Conservation (phyloP, 257 asterid species). For the Schizonepeta tenuifolia region DNA sequence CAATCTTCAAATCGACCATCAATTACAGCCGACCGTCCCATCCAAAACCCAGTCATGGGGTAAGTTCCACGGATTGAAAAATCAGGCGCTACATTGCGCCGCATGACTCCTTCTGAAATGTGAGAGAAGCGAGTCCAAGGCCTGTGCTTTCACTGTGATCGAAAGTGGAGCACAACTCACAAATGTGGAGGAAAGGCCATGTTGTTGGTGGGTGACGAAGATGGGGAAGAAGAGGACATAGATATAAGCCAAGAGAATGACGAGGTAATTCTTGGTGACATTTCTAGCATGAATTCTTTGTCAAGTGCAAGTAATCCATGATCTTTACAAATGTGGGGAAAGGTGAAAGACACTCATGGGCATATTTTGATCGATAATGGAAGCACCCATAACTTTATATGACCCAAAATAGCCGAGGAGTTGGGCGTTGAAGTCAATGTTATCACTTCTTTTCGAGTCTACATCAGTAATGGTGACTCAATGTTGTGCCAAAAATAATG, state of each 20-base stretch:
- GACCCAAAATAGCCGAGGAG: too few species aligned
- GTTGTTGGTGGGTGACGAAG: not conserved
- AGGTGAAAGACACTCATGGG: too few species aligned
- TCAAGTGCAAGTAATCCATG: not conserved
- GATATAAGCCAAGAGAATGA: not conserved
- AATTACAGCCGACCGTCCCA: too few species aligned
- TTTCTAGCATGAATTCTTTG: not conserved
- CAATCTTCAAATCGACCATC: too few species aligned
- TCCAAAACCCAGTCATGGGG: not conserved
- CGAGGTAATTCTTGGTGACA: not conserved
- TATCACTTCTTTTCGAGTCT: too few species aligned
- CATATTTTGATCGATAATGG: not conserved
- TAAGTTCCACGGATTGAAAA: not conserved
- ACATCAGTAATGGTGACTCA: too few species aligned
- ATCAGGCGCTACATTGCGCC: not conserved
- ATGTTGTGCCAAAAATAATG: too few species aligned
- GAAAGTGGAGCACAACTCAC: not conserved
- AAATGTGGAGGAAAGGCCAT: not conserved
- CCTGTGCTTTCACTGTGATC: not conserved
- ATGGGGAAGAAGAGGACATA: not conserved
- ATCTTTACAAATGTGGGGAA: not conserved
- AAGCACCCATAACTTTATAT: too few species aligned
- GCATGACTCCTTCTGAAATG: not conserved
- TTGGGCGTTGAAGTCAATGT: too few species aligned
- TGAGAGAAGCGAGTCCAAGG: not conserved